Percentiles rank a stretch among this genome's conserved stretches.
These are phyloP conservation scores for Terana coerulea DNA, from an alignment of 768 basidiomycete species.

Conservation along the genomic window DNA sequence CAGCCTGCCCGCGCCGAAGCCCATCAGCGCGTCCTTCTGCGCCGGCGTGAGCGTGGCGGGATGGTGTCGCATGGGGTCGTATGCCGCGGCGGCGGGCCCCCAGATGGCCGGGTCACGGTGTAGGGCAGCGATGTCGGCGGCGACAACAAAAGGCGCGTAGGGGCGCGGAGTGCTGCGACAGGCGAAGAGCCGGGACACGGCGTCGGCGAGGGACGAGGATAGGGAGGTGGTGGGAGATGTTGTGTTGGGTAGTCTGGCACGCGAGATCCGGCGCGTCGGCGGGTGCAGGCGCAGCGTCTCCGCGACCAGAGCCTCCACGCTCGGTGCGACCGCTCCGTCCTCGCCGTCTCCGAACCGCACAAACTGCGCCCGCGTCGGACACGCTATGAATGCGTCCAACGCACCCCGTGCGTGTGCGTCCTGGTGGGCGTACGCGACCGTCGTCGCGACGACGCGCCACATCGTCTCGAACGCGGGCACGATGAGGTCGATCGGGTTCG, in stretches of 20 bases:
- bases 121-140: constrained; percentile 22
- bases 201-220: background rate
- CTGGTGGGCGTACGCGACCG: constrained; percentile 35
- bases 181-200: background rate
- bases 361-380: constrained; percentile 31
- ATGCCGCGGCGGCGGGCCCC: constrained; percentile 33
- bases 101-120: constrained; percentile 30
- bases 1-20: constrained; percentile 49
- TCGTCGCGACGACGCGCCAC: constrained; percentile 54
- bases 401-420: constrained; percentile 22
- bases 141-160: constrained; percentile 9
- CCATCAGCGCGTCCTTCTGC: constrained; percentile 24
- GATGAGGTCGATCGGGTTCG: constrained; percentile 46
- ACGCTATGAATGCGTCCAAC: constrained; percentile 34
- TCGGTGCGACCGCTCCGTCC: constrained; percentile 19
- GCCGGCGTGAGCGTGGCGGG: constrained; percentile 20
- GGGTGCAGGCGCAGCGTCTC: constrained; percentile 50
- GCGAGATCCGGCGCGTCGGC: constrained; percentile 45
- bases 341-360: constrained; percentile 5
- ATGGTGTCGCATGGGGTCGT: constrained; percentile 42
- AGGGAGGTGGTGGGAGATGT: constrained; percentile 2
- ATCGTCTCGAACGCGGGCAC: constrained; percentile 60
- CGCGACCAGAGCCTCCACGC: constrained; percentile 33
- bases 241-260: constrained; percentile 16
- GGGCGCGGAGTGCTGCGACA: background rate